Evolutionary conservation across 208 protist species (phyloP).

Genomic region (Leishmania amazonensis): DNA sequence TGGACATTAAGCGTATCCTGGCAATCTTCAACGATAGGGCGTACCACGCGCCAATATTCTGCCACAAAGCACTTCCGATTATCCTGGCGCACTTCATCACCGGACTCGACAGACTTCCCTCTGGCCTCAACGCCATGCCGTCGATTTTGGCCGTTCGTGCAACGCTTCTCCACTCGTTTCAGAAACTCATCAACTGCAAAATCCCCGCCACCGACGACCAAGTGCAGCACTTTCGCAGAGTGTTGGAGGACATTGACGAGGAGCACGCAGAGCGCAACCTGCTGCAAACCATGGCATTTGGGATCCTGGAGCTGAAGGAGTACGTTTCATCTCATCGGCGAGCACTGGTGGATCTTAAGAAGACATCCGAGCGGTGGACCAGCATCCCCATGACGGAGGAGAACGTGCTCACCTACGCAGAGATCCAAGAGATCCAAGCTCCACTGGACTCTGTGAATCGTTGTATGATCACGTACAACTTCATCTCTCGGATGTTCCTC

Average conservation of each 20-base stretch:
- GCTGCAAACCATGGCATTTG: constrained; percentile 75
- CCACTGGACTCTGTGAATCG: constrained; percentile 71
- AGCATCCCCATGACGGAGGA: constrained; percentile 38
- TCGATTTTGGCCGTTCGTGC: constrained; percentile 69
- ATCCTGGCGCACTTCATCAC: constrained; percentile 72
- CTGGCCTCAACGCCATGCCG: constrained; percentile 86
- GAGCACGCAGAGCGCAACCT: constrained; percentile 65
- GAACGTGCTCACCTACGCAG: constrained; percentile 59
- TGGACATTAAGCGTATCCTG: constrained; percentile 61
- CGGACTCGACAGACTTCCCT: constrained; percentile 75
- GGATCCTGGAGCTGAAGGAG: constrained; percentile 86
- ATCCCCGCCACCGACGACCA: constrained; percentile 58
- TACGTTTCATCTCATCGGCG: constrained; percentile 61
- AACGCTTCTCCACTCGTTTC: constrained; percentile 78
- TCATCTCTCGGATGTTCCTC: constrained; percentile 81
- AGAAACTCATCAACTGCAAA: constrained; percentile 63
- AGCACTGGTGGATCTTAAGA: constrained; percentile 61
- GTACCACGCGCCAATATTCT: constrained; percentile 68
- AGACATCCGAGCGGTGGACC: constrained; percentile 34
- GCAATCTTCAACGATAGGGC: constrained; percentile 46
- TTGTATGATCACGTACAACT: constrained; percentile 86
- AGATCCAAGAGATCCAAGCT: constrained; percentile 61
- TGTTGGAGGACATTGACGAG: constrained; percentile 79
- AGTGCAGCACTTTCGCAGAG: constrained; percentile 51
- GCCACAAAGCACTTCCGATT: constrained; percentile 84